Conservation (phyloP, 768 basidiomycete species). For the Boletus vermiculosoides region DNA sequence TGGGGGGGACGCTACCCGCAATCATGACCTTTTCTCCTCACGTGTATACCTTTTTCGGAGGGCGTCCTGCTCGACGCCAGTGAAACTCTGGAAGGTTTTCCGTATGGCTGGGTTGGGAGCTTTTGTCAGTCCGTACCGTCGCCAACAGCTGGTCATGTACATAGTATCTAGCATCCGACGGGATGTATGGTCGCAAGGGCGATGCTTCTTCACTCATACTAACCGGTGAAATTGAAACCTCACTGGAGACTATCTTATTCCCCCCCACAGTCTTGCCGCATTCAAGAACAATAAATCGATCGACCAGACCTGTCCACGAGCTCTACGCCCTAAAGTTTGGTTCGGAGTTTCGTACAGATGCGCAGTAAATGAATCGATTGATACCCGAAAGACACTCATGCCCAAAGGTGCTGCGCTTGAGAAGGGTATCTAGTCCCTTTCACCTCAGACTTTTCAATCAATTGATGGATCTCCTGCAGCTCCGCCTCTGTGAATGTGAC, state of each 20-base stretch:
- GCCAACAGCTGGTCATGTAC: constrained; percentile 12
- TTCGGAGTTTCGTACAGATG: neutral
- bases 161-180: neutral
- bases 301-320: neutral
- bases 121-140: neutral
- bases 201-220: neutral
- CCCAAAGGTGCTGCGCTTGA: constrained; percentile 32
- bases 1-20: too few relatives aligned
- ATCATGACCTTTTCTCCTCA: neutral
- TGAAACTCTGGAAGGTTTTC: neutral
- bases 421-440: constrained; percentile 41
- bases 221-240: neutral
- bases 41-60: neutral
- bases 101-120: neutral
- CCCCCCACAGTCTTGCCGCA: neutral
- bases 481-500: constrained; percentile 43
- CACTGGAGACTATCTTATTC: neutral
- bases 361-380: neutral
- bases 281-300: neutral
- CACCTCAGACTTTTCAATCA: constrained; percentile 36
- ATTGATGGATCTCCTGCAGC: constrained; percentile 37
- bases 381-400: constrained; percentile 15
- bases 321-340: neutral
- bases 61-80: neutral
- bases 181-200: neutral